A percentile compares a stretch with the other conserved stretches of the same genome.
These are phyloP conservation scores for Piedraia hortae DNA, from an alignment of 2,329 filamentous ascomycete species.

Conservation along the genomic window DNA sequence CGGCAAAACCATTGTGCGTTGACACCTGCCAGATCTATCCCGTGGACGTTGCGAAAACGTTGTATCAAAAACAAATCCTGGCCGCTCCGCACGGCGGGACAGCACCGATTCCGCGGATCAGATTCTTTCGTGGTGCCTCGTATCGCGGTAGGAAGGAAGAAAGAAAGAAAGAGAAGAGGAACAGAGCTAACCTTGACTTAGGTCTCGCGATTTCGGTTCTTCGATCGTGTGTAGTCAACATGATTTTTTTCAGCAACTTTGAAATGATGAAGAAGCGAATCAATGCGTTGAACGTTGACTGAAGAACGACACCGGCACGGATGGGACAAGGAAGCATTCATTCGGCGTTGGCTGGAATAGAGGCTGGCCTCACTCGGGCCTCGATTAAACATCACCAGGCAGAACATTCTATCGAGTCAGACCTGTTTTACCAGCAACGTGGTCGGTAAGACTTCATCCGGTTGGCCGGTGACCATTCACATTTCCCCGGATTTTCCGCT, in stretches of 20 bases:
- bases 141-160: conserved; percentile 33
- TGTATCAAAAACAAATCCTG: conserved; percentile 59
- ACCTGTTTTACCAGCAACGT: too few species aligned
- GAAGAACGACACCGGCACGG: background rate
- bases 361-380: too few species aligned
- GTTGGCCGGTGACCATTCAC: too few species aligned
- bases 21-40: conserved; percentile 21
- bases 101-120: conserved; percentile 32
- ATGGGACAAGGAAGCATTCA: too few species aligned
- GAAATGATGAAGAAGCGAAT: conserved; percentile 45
- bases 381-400: too few species aligned
- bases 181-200: conserved; percentile 4
- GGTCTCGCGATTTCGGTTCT: conserved; percentile 54
- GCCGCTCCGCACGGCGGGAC: conserved; percentile 30
- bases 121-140: conserved; percentile 51
- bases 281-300: conserved; percentile 13
- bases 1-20: conserved; percentile 2
- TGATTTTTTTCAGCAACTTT: conserved; percentile 73
- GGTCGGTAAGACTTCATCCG: too few species aligned
- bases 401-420: too few species aligned
- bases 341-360: too few species aligned
- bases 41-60: conserved; percentile 61
- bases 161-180: background rate
- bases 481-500: too few species aligned
- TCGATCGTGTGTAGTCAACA: conserved; percentile 58